A percentile compares a stretch with the other conserved stretches of the same genome.
Conservation (phyloP, 345 rosid species). For the Turritis glabra region DNA sequence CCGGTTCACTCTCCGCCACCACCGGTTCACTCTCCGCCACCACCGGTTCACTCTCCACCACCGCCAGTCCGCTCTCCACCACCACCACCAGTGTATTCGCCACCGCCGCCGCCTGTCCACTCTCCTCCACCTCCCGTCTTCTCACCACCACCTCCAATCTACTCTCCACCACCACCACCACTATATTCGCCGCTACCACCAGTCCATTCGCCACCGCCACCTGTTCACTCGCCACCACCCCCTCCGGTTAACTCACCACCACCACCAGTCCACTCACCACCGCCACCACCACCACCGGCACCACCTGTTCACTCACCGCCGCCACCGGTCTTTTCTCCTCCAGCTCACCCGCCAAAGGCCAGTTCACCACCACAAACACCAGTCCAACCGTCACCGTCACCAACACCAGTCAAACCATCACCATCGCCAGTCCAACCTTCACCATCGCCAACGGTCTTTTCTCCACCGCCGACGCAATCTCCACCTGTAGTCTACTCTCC, state of each 20-base stretch:
- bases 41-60: slow-evolving; percentile 30
- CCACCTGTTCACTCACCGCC: slow-evolving; percentile 5
- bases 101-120: slow-evolving; percentile 1
- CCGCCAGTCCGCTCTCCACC: slow-evolving; percentile 19
- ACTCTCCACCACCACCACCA: slow-evolving; percentile 16
- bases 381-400: slow-evolving; percentile 23
- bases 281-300: slow-evolving; percentile 33
- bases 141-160: slow-evolving; percentile 21
- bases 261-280: slow-evolving; percentile 4
- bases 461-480: slow-evolving; percentile 29
- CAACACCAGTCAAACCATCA: slow-evolving; percentile 8
- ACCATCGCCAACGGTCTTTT: slow-evolving; percentile 10
- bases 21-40: slow-evolving; percentile 28
- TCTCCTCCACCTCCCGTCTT: slow-evolving; percentile 35
- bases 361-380: slow-evolving; percentile 34
- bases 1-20: slow-evolving; percentile 26
- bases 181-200: slow-evolving; percentile 26
- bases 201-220: slow-evolving; percentile 22
- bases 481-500: slow-evolving; percentile 34
- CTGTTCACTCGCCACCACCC: slow-evolving; percentile 29
- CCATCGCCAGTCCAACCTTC: neutral
- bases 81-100: slow-evolving; percentile 11
- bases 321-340: slow-evolving; percentile 29
- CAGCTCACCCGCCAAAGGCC: slow-evolving; percentile 29
- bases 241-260: neutral